Conservation (phyloP, 1,284 basidiomycete species). For the Fomitopsis palustris region DNA sequence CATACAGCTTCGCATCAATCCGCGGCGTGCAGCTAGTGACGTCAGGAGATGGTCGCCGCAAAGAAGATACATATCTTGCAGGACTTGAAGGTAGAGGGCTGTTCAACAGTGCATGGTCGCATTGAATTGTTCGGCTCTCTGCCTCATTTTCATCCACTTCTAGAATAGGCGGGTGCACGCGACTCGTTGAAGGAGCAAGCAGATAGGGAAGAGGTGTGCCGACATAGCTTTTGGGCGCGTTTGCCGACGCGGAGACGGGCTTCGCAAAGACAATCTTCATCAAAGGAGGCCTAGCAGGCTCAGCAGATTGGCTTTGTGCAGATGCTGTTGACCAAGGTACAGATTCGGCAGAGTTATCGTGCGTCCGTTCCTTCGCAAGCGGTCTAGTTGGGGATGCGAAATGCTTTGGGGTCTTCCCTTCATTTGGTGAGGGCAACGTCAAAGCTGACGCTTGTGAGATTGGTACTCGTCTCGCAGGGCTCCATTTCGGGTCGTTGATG, state of each 20-base stretch:
- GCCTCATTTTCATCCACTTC: slow-evolving; percentile 24
- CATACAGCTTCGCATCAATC: slow-evolving; percentile 63
- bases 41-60: slow-evolving; percentile 48
- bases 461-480: slow-evolving; percentile 56
- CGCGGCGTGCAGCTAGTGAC: slow-evolving; percentile 66
- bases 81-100: slow-evolving; percentile 12
- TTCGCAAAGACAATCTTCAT: neutral
- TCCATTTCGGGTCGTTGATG: slow-evolving; percentile 38
- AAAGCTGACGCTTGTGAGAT: slow-evolving; percentile 27
- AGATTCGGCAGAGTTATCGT: slow-evolving; percentile 35
- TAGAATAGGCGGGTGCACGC: slow-evolving; percentile 19
- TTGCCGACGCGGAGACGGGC: neutral
- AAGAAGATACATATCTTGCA: slow-evolving; percentile 32
- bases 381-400: slow-evolving; percentile 15
- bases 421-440: slow-evolving; percentile 15
- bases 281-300: slow-evolving; percentile 11
- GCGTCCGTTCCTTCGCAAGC: slow-evolving; percentile 17
- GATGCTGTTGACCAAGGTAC: slow-evolving; percentile 22
- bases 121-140: neutral
- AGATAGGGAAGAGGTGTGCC: slow-evolving; percentile 20
- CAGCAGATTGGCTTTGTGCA: slow-evolving; percentile 27
- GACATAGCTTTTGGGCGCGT: neutral
- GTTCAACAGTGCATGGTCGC: slow-evolving; percentile 2
- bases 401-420: slow-evolving; percentile 13
- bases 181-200: slow-evolving; percentile 10